phyloP scores from a whole-genome alignment of 2,329 filamentous ascomycete genomes.

The Fusarium sp. region DNA sequence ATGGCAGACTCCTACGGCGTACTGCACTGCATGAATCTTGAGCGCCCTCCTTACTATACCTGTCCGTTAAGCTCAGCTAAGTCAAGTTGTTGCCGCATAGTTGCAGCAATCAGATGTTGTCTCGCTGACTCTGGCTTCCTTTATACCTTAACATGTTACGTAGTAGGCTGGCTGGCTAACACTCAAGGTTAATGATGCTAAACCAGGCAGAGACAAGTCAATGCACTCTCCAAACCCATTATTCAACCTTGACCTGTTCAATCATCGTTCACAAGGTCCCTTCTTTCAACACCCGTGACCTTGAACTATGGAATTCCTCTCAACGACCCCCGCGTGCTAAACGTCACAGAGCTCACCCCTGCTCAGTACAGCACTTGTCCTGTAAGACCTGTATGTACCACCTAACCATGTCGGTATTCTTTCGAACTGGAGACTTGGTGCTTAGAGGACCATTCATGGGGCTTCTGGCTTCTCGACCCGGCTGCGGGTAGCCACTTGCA shows the following conservation, averaged over 20 bases:
- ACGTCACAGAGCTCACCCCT: constrained; percentile 39
- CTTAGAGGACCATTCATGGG: constrained; percentile 28
- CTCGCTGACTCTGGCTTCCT: constrained; percentile 21
- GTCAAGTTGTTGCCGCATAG: constrained; percentile 16
- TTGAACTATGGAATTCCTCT: constrained; percentile 23
- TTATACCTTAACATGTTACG: background rate
- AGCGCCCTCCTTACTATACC: background rate
- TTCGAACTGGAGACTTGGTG: constrained; percentile 35
- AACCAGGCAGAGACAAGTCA: constrained; percentile 16
- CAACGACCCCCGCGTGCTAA: constrained; percentile 39
- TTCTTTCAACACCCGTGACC: constrained; percentile 41
- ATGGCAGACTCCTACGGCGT: constrained; percentile 19
- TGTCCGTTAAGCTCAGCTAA: constrained; percentile 8
- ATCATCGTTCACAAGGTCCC: constrained; percentile 22
- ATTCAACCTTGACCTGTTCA: constrained; percentile 18
- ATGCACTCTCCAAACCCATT: constrained; percentile 19
- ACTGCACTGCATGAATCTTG: constrained; percentile 18
- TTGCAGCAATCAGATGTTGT: constrained; percentile 23
- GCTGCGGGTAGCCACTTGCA: constrained; percentile 42
- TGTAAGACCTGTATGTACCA: constrained; percentile 11
- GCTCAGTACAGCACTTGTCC: constrained; percentile 20
- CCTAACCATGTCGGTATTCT: constrained; percentile 30
- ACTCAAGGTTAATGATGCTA: background rate
- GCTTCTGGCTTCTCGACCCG: constrained; percentile 41
- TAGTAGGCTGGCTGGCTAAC: background rate